A percentile compares a stretch with the other conserved stretches of the same genome.
These are phyloP conservation scores for Dimocarpus longan DNA, from an alignment of 345 rosid species.

Conservation along the genomic window DNA sequence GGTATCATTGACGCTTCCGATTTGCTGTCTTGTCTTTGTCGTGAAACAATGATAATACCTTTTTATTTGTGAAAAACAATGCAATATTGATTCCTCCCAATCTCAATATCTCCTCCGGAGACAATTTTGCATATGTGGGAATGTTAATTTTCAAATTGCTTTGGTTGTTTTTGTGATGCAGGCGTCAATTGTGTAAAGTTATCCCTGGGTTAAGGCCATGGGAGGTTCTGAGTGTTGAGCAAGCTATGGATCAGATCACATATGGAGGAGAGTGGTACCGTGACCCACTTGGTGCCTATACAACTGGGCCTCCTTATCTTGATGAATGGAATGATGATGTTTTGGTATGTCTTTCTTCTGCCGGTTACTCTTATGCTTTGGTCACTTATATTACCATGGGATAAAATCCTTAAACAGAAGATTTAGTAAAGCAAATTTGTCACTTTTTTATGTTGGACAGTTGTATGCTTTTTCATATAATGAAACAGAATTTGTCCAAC, in stretches of 20 bases:
- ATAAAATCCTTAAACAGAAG: neutral
- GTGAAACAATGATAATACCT: conserved; percentile 11
- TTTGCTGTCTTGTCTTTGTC: neutral
- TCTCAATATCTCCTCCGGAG: neutral
- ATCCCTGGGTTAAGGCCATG: conserved; percentile 96
- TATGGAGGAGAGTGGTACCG: conserved; percentile 91
- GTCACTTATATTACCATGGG: neutral
- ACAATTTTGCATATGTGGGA: neutral
- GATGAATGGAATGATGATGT: conserved; percentile 65
- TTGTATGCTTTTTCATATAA: neutral
- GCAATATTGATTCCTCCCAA: neutral
- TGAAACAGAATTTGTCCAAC: neutral
- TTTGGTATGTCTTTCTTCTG: conserved; percentile 37
- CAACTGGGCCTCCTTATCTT: conserved; percentile 84
- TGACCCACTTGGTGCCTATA: conserved; percentile 74
- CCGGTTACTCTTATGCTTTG: neutral
- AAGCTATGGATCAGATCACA: conserved; percentile 90
- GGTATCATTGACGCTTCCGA: conserved; percentile 41
- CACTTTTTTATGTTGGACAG: neutral
- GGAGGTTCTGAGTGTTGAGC: conserved; percentile 92
- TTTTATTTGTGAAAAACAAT: neutral
- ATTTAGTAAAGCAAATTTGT: neutral
- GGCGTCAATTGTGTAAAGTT: conserved; percentile 59
- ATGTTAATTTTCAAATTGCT: neutral
- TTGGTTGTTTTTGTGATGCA: conserved; percentile 32